phyloP scores from a whole-genome alignment of 257 asterid species.

The Anisodus tanguticus region DNA sequence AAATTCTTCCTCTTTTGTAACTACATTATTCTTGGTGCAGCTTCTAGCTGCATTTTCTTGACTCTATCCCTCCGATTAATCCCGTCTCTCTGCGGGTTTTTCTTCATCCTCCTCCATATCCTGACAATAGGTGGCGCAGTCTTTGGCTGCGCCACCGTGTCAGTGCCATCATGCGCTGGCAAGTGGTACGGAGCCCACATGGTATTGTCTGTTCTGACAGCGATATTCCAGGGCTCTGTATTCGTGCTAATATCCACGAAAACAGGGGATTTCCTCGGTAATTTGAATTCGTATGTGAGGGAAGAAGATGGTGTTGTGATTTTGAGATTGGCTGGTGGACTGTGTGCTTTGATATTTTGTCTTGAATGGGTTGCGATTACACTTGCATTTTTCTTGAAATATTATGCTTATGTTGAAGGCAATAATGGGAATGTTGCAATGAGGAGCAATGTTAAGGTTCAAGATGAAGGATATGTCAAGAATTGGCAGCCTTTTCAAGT shows the following conservation, averaged over 20 bases:
- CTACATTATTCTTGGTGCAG: constrained; percentile 52
- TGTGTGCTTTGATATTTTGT: constrained; percentile 70
- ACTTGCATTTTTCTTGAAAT: constrained; percentile 77
- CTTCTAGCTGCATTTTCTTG: constrained; percentile 54
- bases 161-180: constrained; percentile 46
- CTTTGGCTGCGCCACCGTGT: constrained; percentile 63
- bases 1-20: constrained; percentile 46
- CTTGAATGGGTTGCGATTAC: constrained; percentile 87
- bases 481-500: constrained; percentile 86
- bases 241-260: constrained; percentile 81
- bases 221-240: constrained; percentile 89
- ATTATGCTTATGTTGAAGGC: constrained; percentile 66
- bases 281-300: constrained; percentile 76
- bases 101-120: constrained; percentile 53
- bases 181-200: constrained; percentile 87
- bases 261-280: constrained; percentile 69
- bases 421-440: constrained; percentile 41
- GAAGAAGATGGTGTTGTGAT: constrained; percentile 81
- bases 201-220: constrained; percentile 81
- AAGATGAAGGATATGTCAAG: constrained; percentile 75
- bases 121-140: constrained; percentile 51
- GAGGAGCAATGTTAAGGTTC: constrained; percentile 58
- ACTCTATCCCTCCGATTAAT: constrained; percentile 53
- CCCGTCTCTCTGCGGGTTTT: constrained; percentile 53
- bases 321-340: constrained; percentile 72